Base-by-base conservation (phyloP, 495 filamentous ascomycete species). In the Talaromyces ruber region DNA sequence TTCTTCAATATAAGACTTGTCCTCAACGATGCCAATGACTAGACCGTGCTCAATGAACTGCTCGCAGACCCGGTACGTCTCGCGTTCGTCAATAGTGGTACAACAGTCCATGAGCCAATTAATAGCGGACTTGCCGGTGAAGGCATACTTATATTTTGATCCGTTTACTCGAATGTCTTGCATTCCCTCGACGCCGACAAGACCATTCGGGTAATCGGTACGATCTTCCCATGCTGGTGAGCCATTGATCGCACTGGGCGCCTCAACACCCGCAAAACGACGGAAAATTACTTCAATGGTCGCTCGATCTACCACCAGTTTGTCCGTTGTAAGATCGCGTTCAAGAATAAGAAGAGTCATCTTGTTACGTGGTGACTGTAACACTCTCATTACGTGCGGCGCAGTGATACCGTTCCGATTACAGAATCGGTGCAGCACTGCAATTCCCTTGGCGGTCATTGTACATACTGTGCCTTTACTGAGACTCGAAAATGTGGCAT, bases 61-160 rank as follows among this genome's bases (percentile, higher is more conserved):
- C 6, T 81, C 78, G 39, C 81, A 82, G 51, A 94, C 83, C 66
- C 91, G 89, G 50, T 81, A 76, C 0, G 88, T 86, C 68, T 95
- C 91, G 52, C 87, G 77, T 53, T 86, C 81, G 69, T 95, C 91
- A 24, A 95, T 88, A 25, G 89, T 89, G 5, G 89, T 93, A 67
- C 86, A 90, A 75, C 91, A 95, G 70, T 95, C 90, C 83, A 95
- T 88, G 61, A 95, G 74, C 91, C 91, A 95, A 69, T 93, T 90
- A 21, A 85, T 83, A 7, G 87, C 84, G 18, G 86, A 79, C 71
- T 90, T 92, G 56, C 91, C 91, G 7, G 86, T 92, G 69, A 95
- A 93, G 3, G 87, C 87, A 61, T 84, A 78, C 37, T 69, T 70
- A 54, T 78, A 74, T 4, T 71, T 64, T 34, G 71, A 73, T 62